Evolutionary conservation across 2,329 filamentous ascomycete genomes (phyloP).

Genomic region (Grosmannia clavigera): DNA sequence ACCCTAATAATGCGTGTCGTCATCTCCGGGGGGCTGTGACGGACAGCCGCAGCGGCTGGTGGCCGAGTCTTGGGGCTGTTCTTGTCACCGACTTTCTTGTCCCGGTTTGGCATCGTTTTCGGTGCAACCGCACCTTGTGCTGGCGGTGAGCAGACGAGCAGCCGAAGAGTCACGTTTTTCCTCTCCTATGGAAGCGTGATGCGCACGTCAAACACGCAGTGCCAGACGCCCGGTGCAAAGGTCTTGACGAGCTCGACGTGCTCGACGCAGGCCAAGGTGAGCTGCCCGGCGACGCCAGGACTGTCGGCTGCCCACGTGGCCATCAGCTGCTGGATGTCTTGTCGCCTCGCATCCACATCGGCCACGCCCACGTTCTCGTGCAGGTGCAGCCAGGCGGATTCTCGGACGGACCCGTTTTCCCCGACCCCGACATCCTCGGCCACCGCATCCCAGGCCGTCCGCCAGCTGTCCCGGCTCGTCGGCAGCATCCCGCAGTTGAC

Average conservation of each 20-base stretch:
- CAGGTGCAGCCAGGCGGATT: conserved; percentile 46
- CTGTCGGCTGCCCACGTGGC: conserved; percentile 18
- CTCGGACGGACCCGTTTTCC: background rate
- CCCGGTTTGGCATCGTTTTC: background rate
- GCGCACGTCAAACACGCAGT: conserved; percentile 55
- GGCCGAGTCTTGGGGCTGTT: background rate
- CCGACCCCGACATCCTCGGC: conserved; percentile 16
- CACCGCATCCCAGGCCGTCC: conserved; percentile 28
- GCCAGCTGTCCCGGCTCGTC: conserved; percentile 42
- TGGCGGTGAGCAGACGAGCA: background rate
- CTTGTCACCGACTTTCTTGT: background rate
- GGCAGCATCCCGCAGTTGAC: conserved; percentile 54
- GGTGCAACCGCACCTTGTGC: background rate
- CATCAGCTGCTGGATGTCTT: conserved; percentile 37
- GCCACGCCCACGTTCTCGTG: conserved; percentile 51
- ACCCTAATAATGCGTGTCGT: no score
- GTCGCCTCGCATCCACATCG: conserved; percentile 34
- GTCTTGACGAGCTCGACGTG: conserved; percentile 57
- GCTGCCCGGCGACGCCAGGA: background rate
- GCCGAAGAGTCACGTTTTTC: background rate
- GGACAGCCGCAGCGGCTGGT: background rate
- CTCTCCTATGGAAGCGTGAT: conserved; percentile 14
- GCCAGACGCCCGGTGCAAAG: conserved; percentile 56
- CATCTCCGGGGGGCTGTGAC: background rate
- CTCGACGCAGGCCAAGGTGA: conserved; percentile 23